Evolutionary conservation across 176 grass and related monocot species (phyloP), one percentile per base, ranked within the genome.

Genomic region (Oryza brachyantha): DNA sequence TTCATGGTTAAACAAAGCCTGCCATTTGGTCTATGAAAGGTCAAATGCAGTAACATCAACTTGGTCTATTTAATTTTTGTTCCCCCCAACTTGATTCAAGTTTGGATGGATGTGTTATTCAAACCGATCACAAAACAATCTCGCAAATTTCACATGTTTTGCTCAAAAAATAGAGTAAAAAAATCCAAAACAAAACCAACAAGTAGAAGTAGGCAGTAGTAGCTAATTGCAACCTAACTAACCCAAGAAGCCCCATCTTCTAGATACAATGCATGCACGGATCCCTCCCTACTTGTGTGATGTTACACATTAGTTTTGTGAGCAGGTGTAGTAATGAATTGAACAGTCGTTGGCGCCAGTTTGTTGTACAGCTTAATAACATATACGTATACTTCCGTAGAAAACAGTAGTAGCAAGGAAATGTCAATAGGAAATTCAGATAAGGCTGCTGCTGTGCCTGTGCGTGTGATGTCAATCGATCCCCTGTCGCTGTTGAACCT

Each of bases 401-500:
- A 16, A 35, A 57, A 27, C n/a, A n/a, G 70, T 7, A 7, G 27
- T 3, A 34, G 16, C 46, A 40, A 29, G 36, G 19, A 46, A 45
- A 42, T 17, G n/a, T 29, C 5, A 31, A 37, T 0, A 84, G 41
- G 4, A 66, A 57, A 7, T 17, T 24, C 57, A 45, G 2, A 41
- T 1, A 48, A 27, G 9, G 13, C 34, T 42, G 10, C 1, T n/a
- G n/a, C 29, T 7, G 17, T 7, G n/a, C n/a, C n/a, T n/a, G 52
- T 27, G n/a, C 5, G 66, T 37, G 21, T 10, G 13, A 19, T 59
- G 59, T 72, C 73, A 83, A 24, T 60, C n/a, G n/a, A n/a, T n/a
- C n/a, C n/a, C 31, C 73, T 79, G 42, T 82, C 73, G 12, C 28
- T 29, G n/a, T 71, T 71, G 84, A 58, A 79, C 34, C 27, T 14